phyloP scores from a whole-genome alignment of 73 alveolate species.

The Tetrahymena thermophila region DNA sequence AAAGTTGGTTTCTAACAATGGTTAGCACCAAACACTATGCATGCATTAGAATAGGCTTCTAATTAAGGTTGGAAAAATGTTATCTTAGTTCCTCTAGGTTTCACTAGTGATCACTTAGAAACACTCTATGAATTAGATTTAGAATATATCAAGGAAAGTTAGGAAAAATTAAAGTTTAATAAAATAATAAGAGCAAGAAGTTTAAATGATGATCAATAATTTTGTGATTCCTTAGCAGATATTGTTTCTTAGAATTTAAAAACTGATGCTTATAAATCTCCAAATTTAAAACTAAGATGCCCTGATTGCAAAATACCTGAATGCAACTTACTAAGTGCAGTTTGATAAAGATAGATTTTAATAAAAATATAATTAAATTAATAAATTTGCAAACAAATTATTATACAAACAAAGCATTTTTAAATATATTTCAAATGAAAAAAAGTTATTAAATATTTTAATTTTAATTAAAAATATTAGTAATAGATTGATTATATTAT shows the following conservation, averaged over 20 bases:
- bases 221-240: slow-evolving; percentile 14
- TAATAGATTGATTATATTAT: too few species aligned
- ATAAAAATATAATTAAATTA: background rate
- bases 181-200: slow-evolving; percentile 7
- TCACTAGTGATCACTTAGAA: slow-evolving; percentile 70
- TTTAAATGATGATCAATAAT: slow-evolving; percentile 14
- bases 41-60: slow-evolving; percentile 4
- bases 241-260: background rate
- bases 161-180: background rate
- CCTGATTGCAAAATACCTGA: slow-evolving; percentile 28
- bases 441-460: too few species aligned
- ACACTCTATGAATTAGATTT: slow-evolving; percentile 63
- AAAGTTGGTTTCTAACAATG: slow-evolving; percentile 64
- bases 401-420: too few species aligned
- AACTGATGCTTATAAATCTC: background rate
- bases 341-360: background rate
- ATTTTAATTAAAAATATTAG: too few species aligned
- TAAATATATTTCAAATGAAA: too few species aligned
- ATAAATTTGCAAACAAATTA: background rate
- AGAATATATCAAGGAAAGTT: background rate
- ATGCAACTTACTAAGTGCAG: slow-evolving; percentile 14
- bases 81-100: slow-evolving; percentile 60
- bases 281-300: slow-evolving; percentile 30
- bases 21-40: slow-evolving; percentile 54
- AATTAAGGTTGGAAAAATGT: slow-evolving; percentile 38